These are phyloP conservation scores for Colletotrichum liriopes DNA, from an alignment of 2,329 filamentous ascomycete genomes.

Conservation along the genomic window DNA sequence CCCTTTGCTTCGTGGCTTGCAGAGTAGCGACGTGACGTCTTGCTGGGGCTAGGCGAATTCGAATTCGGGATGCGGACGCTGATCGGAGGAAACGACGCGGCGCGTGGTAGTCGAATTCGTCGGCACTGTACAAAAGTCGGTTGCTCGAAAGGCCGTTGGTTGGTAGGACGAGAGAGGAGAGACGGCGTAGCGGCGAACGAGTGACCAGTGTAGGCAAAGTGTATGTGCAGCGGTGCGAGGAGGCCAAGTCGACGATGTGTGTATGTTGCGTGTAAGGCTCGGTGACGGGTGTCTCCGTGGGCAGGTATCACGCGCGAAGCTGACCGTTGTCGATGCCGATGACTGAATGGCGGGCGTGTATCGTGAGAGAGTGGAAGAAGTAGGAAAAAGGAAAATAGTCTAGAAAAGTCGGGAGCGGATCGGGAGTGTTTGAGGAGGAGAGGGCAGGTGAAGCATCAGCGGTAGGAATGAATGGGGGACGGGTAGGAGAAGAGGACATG, in stretches of 20 bases:
- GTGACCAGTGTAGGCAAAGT: neutral
- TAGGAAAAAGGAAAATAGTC: slow-evolving; percentile 8
- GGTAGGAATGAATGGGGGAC: slow-evolving; percentile 31
- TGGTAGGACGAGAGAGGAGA: neutral
- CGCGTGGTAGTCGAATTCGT: slow-evolving; percentile 21
- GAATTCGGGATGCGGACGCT: slow-evolving; percentile 21
- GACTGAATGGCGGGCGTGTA: neutral
- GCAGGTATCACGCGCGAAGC: neutral
- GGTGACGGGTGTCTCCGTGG: neutral
- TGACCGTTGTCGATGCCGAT: neutral
- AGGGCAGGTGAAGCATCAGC: slow-evolving; percentile 35
- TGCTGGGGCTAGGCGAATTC: neutral
- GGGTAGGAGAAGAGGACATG: slow-evolving; percentile 36
- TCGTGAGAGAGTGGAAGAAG: slow-evolving; percentile 10
- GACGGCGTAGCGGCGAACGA: slow-evolving; percentile 9
- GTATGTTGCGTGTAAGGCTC: neutral
- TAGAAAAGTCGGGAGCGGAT: slow-evolving; percentile 13
- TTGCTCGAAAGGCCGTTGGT: neutral
- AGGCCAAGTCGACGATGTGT: slow-evolving; percentile 5
- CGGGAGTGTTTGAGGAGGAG: slow-evolving; percentile 19
- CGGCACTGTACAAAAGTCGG: neutral
- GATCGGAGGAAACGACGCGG: slow-evolving; percentile 23
- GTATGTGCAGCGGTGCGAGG: neutral
- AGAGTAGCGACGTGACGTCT: slow-evolving; percentile 32
- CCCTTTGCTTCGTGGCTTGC: slow-evolving; percentile 17